phyloP scores from a whole-genome alignment of 1,284 basidiomycete genomes.

The Coniophora puteana region DNA sequence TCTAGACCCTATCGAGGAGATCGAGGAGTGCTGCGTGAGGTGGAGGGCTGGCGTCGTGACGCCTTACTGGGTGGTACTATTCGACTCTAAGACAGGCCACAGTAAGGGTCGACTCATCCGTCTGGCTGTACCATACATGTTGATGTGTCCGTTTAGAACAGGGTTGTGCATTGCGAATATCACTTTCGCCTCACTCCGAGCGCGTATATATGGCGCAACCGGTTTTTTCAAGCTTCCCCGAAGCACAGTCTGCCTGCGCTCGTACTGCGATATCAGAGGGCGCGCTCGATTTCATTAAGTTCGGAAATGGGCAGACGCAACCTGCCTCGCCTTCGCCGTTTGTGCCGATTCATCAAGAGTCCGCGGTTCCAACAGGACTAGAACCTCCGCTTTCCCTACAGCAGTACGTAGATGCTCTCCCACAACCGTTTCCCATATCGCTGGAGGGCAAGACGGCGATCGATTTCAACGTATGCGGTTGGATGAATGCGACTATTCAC shows the following conservation, averaged over 20 bases:
- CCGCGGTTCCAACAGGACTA: neutral
- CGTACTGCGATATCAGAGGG: slow-evolving; percentile 44
- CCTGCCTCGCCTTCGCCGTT: slow-evolving; percentile 17
- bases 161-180: slow-evolving; percentile 54
- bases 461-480: slow-evolving; percentile 50
- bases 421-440: slow-evolving; percentile 52
- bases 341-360: neutral
- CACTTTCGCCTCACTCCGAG: slow-evolving; percentile 41
- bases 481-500: slow-evolving; percentile 52
- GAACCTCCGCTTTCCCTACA: slow-evolving; percentile 39
- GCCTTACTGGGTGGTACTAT: slow-evolving; percentile 48
- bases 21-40: slow-evolving; percentile 47
- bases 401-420: slow-evolving; percentile 53
- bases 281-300: slow-evolving; percentile 52
- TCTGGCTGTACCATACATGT: neutral
- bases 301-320: slow-evolving; percentile 43
- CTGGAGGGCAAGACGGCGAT: slow-evolving; percentile 38
- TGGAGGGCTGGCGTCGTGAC: slow-evolving; percentile 46
- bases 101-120: slow-evolving; percentile 32
- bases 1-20: slow-evolving; percentile 30
- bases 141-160: slow-evolving; percentile 32
- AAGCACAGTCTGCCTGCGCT: slow-evolving; percentile 53
- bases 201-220: slow-evolving; percentile 49
- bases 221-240: slow-evolving; percentile 31
- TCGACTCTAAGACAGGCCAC: slow-evolving; percentile 39